Conservation (phyloP, 257 asterid genomes). For the Rubia yunnanensis region DNA sequence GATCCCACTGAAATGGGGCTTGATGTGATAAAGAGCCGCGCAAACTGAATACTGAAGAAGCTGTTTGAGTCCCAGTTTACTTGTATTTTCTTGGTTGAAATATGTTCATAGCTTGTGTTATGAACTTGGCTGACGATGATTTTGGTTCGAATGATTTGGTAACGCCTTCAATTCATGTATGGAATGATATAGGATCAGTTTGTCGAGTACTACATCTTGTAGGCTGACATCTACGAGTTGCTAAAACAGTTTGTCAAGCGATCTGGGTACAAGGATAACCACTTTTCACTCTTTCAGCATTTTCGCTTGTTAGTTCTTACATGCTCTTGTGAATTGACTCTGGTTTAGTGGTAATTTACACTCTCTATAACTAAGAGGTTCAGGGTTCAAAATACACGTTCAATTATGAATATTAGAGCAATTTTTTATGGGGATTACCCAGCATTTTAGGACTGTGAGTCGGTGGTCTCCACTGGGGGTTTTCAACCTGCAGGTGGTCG, state of each 20-base stretch:
- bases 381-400: too few relatives aligned
- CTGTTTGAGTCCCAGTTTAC: slow-evolving; percentile 17
- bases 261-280: not conserved
- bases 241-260: slow-evolving; percentile 14
- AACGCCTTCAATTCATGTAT: slow-evolving; percentile 18
- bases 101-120: slow-evolving; percentile 25
- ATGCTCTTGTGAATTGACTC: too few relatives aligned
- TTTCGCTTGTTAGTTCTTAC: not conserved
- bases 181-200: slow-evolving; percentile 15
- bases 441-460: too few relatives aligned
- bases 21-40: slow-evolving; percentile 57
- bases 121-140: slow-evolving; percentile 32
- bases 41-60: slow-evolving; percentile 25
- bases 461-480: too few relatives aligned
- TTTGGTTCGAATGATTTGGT: slow-evolving; percentile 25
- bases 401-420: too few relatives aligned
- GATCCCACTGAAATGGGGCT: slow-evolving; percentile 70
- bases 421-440: too few relatives aligned
- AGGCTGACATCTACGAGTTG: slow-evolving; percentile 23
- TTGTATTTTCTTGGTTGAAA: slow-evolving; percentile 16
- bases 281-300: not conserved
- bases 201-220: slow-evolving; percentile 18
- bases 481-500: too few relatives aligned
- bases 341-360: too few relatives aligned
- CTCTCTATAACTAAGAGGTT: too few relatives aligned